Evolutionary conservation across 768 basidiomycete species (phyloP).

Genomic region (Suillus plorans): DNA sequence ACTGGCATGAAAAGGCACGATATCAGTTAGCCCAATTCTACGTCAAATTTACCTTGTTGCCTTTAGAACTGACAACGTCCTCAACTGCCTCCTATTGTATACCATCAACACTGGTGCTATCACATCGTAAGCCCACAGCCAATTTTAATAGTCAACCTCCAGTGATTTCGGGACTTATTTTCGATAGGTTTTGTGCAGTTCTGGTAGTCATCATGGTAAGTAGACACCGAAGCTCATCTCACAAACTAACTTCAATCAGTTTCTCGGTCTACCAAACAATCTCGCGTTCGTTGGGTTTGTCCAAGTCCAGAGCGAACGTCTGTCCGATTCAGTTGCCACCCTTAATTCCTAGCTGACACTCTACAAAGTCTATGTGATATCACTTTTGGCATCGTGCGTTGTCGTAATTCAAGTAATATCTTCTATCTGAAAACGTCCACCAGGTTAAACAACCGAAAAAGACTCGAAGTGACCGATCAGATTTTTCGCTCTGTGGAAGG

Average conservation of each 20-base stretch:
- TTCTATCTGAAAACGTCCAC: no score
- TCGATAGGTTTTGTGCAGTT: slow-evolving; percentile 11
- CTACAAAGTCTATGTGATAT: no score
- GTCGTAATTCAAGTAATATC: no score
- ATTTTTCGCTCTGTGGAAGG: no score
- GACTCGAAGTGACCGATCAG: no score
- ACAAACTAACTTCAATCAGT: slow-evolving; percentile 2
- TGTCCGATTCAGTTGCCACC: no score
- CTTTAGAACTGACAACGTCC: slow-evolving; percentile 15
- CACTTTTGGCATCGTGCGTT: no score
- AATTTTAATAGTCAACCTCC: not conserved
- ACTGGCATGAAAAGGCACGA: slow-evolving; percentile 11
- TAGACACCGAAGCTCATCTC: not conserved
- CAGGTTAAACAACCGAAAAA: no score
- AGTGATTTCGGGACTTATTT: not conserved
- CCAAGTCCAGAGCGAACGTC: no score
- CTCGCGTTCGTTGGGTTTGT: not conserved
- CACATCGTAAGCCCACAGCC: slow-evolving; percentile 12
- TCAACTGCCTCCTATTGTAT: slow-evolving; percentile 19
- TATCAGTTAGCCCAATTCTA: not conserved
- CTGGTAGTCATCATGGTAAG: slow-evolving; percentile 11
- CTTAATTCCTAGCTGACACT: no score
- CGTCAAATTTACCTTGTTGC: not conserved
- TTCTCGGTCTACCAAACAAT: slow-evolving; percentile 3
- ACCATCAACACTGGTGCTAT: slow-evolving; percentile 17